These are phyloP conservation scores for Haberlea rhodopensis DNA, from an alignment of 257 asterid species.

Conservation along the genomic window DNA sequence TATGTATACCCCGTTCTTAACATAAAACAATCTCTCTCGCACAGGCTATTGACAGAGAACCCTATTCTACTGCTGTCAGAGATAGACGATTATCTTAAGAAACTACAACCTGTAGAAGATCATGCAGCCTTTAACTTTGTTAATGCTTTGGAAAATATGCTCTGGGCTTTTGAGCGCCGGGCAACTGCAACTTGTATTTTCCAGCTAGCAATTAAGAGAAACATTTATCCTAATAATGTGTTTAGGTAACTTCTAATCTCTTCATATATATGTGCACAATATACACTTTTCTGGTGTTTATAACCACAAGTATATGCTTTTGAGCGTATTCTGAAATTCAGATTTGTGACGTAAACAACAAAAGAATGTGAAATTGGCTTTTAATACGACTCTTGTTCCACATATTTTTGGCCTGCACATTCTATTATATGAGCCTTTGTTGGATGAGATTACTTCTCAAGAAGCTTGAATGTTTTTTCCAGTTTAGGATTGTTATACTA, in stretches of 20 bases:
- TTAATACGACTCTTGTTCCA: not conserved
- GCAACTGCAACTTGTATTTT: conserved; percentile 93
- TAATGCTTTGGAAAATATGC: conserved; percentile 84
- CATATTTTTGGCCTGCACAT: not conserved
- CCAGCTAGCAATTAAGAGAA: conserved; percentile 84
- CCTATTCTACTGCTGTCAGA: conserved; percentile 63
- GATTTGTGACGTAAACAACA: not conserved
- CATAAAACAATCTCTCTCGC: conserved; percentile 21
- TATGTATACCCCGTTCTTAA: conserved; percentile 23
- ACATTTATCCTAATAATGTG: conserved; percentile 58
- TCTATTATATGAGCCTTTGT: conserved; percentile 8
- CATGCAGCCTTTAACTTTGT: conserved; percentile 85
- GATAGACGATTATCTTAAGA: conserved; percentile 61
- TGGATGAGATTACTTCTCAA: not conserved
- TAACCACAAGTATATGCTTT: conserved; percentile 8
- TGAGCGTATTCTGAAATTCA: not conserved
- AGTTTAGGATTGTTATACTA: not conserved
- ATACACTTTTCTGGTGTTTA: conserved; percentile 17
- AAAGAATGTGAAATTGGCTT: conserved; percentile 14
- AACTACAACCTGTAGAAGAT: conserved; percentile 66
- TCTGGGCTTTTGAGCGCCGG: conserved; percentile 93
- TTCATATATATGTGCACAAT: conserved; percentile 1
- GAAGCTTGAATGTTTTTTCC: not conserved
- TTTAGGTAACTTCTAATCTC: conserved; percentile 56
- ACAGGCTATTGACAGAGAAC: conserved; percentile 75